Base-by-base conservation (phyloP, 345 rosid genomes). In the Noccaea bulbosa region DNA sequence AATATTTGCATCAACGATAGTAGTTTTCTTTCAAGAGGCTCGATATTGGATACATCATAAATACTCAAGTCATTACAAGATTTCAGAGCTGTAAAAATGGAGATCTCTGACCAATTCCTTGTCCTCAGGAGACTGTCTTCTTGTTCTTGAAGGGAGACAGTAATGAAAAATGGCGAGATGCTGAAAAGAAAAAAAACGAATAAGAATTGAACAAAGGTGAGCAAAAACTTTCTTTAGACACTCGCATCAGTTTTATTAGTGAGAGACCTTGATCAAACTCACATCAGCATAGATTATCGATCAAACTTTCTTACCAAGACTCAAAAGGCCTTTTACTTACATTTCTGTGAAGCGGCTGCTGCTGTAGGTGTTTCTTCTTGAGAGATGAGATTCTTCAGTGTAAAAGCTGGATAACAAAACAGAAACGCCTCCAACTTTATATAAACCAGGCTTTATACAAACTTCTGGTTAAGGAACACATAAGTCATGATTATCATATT, bases 301-400 rank as follows among this genome's bases (percentile, higher is more conserved):
- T 34, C 60, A 47, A 50, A 37, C 4, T 11, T 40, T 39, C 20
- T 62, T 44, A 30, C 45, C 24, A n/a, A 52, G 50, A 14, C 12
- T 37, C 38, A 50, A n/a, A 53, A 20, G 34, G 7, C 27, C 27
- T 35, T 56, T 27, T 37, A 53, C 93, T 84, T 84, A 91, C 96
- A 47, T 82, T 86, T 91, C 48, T 85, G 88, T 34, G 88, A 83
- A 74, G 88, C 82, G 4, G 74, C 54, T 63, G 63, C 75, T 15
- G 85, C 82, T 47, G 82, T 74, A 2, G 84, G 90, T 12, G 89
- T 83, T 75, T 91, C 98, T 37, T 87, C 96, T 83, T 82, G 92
- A 48, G 91, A 89, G 79, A 93, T 89, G 8, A 93, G 88, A 69
- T 82, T 91, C 79, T 89, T 93, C 87, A 94, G 77, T n/a, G 89